Evolutionary conservation across 345 rosid species (phyloP).

Genomic region (Pugionium dolabratum): DNA sequence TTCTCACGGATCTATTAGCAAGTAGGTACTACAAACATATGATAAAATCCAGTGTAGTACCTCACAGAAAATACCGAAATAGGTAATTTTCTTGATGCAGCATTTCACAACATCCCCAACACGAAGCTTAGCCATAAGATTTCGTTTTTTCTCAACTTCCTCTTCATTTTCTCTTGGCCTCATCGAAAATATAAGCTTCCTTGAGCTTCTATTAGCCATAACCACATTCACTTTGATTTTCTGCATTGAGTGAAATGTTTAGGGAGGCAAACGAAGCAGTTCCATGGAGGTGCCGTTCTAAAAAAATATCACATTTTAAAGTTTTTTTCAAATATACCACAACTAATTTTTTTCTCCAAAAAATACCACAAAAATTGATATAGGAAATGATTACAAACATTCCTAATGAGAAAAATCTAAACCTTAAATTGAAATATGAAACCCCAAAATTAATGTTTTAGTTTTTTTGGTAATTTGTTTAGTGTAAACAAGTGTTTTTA

Average conservation of each 20-base stretch:
- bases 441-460: no score
- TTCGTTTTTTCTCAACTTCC: conserved; percentile 68
- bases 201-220: conserved; percentile 59
- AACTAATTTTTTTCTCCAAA: no score
- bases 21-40: conserved; percentile 3
- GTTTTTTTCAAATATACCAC: no score
- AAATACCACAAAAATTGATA: no score
- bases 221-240: conserved; percentile 62
- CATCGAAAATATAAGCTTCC: conserved; percentile 79
- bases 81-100: conserved; percentile 80
- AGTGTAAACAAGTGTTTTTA: no score
- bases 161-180: conserved; percentile 81
- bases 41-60: conserved; percentile 37
- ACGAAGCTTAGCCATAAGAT: conserved; percentile 84
- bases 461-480: no score
- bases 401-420: no score
- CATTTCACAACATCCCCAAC: conserved; percentile 91
- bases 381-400: no score
- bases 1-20: background rate
- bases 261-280: conserved; percentile 1
- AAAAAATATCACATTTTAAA: no score
- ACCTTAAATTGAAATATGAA: no score
- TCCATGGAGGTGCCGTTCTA: background rate
- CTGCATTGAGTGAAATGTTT: conserved; percentile 47
- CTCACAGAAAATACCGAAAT: conserved; percentile 94